Evolutionary conservation across 176 grass and related monocot genomes (phyloP), one percentile per base, ranked within the genome.

Genomic region (Bromus sterilis): DNA sequence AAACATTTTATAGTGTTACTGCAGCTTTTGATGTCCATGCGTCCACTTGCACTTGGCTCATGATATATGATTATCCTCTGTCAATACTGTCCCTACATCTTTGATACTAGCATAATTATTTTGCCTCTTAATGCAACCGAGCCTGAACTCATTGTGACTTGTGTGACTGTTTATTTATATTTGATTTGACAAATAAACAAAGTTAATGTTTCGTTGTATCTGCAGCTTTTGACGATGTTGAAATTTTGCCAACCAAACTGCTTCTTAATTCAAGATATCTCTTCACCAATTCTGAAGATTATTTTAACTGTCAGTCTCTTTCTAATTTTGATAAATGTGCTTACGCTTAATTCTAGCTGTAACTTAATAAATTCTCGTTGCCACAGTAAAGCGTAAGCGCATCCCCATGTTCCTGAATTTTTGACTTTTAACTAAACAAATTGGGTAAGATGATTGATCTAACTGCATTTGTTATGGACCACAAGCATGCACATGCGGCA

Each of bases 11-110:
- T 80, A 80, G 69, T 36, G 31, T 14, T 34, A 36, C 69, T 68
- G 76, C 76, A 84, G 60, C 69, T 89, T 89, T 84, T 61, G 60
- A 60, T 88, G 82, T 53, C 49, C 48, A 80, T 31, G 82, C 82
- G 70, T 70, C 39, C 61, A 9, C n/a, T 40, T 76, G 81, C 82
- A 69, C 36, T n/a, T 21, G 66, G 66, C 36, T 75, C 59, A 26
- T 60, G 41, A n/a, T 75, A 74, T 58, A 57, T 78, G 69, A 68
- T 79, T 80, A 69, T 23, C 51, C 12, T 79, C 35, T 74, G 34
- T 37, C 57, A 56, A n/a, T 74, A 18, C 16, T 74, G 11, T 42
- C 21, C 14, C 21, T 66, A 60, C 66, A 44, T 33, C 76, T 80
- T 55, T 78, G 56, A 35, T 56, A n/a, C n/a, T n/a, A 40, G 35